Conservation (phyloP, 768 basidiomycete genomes). For the Lepiota venenata region DNA sequence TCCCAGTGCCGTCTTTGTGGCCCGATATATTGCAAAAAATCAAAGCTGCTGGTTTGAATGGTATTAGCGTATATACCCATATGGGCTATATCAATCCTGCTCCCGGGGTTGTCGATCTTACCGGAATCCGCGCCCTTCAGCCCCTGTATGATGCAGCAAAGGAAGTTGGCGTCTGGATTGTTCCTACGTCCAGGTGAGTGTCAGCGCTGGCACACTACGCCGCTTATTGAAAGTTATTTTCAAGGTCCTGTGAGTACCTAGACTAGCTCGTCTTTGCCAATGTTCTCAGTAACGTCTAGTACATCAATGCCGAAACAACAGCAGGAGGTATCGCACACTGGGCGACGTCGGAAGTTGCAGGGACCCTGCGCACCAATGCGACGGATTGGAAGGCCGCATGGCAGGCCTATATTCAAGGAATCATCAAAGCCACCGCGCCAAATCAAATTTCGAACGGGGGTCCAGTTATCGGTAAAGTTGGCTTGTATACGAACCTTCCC, state of each 20-base stretch:
- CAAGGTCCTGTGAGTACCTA: slow-evolving; percentile 35
- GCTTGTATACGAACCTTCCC: neutral
- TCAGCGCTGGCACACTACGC: slow-evolving; percentile 3
- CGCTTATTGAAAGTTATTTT: neutral
- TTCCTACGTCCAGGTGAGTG: slow-evolving; percentile 70
- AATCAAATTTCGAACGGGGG: slow-evolving; percentile 73
- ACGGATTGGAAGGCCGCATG: slow-evolving; percentile 69
- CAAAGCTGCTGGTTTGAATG: slow-evolving; percentile 80
- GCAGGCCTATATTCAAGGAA: slow-evolving; percentile 65
- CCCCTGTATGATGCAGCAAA: slow-evolving; percentile 74
- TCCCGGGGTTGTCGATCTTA: slow-evolving; percentile 69
- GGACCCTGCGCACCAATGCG: slow-evolving; percentile 68
- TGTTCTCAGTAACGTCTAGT: slow-evolving; percentile 24
- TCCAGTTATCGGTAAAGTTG: slow-evolving; percentile 61
- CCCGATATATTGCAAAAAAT: slow-evolving; percentile 78
- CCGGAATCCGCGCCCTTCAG: slow-evolving; percentile 63
- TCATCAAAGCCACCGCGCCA: slow-evolving; percentile 51
- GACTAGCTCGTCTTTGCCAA: neutral
- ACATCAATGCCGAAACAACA: slow-evolving; percentile 81
- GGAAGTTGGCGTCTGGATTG: slow-evolving; percentile 72
- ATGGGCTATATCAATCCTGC: slow-evolving; percentile 79
- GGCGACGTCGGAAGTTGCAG: slow-evolving; percentile 66
- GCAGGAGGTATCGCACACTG: slow-evolving; percentile 73
- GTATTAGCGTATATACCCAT: slow-evolving; percentile 74
- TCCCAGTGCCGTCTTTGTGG: slow-evolving; percentile 81